phyloP scores from a whole-genome alignment of 2,329 filamentous ascomycete genomes.

The Colletotrichum paranaense region DNA sequence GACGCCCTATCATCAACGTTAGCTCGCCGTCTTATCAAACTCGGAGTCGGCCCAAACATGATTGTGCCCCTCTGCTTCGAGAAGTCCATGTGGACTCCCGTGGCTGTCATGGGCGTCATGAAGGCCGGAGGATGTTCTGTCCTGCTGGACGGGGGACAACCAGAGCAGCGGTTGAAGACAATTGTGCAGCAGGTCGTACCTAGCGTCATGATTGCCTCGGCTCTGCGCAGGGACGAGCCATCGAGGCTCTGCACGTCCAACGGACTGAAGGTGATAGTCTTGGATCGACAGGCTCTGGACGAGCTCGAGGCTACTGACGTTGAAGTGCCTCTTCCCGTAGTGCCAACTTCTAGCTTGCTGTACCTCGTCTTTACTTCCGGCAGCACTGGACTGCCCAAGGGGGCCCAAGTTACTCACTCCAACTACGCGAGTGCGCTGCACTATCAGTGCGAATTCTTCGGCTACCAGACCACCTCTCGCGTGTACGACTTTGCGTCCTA shows the following conservation, averaged over 20 bases:
- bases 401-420: conserved; percentile 54
- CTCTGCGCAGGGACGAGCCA: neutral
- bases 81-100: conserved; percentile 45
- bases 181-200: neutral
- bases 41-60: conserved; percentile 40
- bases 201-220: conserved; percentile 32
- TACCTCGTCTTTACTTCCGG: conserved; percentile 67
- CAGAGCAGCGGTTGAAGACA: neutral
- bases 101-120: conserved; percentile 44
- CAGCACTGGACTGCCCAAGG: conserved; percentile 66
- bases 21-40: conserved; percentile 37
- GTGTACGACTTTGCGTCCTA: conserved; percentile 34
- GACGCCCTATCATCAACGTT: conserved; percentile 5
- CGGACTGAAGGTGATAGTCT: neutral
- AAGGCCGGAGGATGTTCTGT: conserved; percentile 47
- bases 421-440: conserved; percentile 41
- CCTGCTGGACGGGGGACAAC: conserved; percentile 41
- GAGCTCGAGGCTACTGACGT: neutral
- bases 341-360: conserved; percentile 32
- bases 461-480: neutral
- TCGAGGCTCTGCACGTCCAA: neutral
- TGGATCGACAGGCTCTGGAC: conserved; percentile 18
- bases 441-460: neutral
- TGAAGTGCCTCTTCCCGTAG: neutral
- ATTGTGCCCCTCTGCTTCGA: conserved; percentile 46